Conservation (phyloP, 257 asterid species). For the Przewalskia tangutica region DNA sequence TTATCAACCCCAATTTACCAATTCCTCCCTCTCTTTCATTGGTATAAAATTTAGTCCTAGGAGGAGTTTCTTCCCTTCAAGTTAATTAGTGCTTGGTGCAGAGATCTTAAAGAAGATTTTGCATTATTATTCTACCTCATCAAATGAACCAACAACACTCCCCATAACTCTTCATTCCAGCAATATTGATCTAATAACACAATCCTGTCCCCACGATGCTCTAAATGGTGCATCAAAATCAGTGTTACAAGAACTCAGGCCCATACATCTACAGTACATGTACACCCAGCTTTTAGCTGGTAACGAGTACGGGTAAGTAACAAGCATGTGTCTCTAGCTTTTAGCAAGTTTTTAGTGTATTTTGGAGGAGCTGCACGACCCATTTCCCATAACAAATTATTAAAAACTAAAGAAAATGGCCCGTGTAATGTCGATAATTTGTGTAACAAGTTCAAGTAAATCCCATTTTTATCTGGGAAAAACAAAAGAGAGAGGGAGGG, state of each 20-base stretch:
- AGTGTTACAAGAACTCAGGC: background rate
- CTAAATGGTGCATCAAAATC: background rate
- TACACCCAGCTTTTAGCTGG: background rate
- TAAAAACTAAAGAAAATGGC: background rate
- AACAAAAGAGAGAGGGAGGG: background rate
- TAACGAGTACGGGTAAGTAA: background rate
- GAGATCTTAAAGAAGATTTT: background rate
- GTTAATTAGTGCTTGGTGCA: background rate
- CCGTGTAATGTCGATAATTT: background rate
- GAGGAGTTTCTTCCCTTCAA: background rate
- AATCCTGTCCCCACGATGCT: background rate
- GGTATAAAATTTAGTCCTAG: background rate
- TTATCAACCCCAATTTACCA: background rate
- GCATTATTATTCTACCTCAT: background rate
- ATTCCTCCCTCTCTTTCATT: background rate
- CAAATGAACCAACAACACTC: background rate
- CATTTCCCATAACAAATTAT: background rate
- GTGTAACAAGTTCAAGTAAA: background rate
- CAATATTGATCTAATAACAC: background rate
- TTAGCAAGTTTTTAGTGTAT: background rate
- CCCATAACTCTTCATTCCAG: background rate
- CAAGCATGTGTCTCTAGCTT: background rate
- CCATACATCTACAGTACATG: background rate
- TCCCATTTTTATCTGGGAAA: background rate
- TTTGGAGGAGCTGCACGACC: background rate